Conservation (phyloP, 2,329 filamentous ascomycete genomes). For the Penicillium corylophilum region DNA sequence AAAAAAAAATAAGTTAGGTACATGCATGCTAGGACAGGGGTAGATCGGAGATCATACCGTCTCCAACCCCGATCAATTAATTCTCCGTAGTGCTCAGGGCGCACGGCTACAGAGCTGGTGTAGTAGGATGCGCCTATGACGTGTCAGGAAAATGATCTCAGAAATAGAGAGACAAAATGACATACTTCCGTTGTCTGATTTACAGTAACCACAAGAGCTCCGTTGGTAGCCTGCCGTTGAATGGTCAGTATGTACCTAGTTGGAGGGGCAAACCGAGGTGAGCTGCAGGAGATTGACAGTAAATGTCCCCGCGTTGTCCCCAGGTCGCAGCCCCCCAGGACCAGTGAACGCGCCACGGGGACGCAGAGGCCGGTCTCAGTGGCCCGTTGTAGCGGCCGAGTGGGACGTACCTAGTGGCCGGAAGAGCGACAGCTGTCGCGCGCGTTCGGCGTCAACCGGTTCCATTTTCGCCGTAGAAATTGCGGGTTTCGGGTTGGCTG, state of each 20-base stretch:
- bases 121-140: constrained; percentile 48
- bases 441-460: constrained; percentile 39
- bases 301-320: constrained; percentile 4
- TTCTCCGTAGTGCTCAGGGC: constrained; percentile 48
- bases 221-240: constrained; percentile 45
- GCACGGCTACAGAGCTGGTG: constrained; percentile 44
- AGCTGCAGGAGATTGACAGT: constrained; percentile 4
- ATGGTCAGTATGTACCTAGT: not conserved
- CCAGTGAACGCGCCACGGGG: constrained; percentile 39
- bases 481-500: constrained; percentile 5
- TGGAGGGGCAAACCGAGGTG: not conserved
- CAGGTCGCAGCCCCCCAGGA: constrained; percentile 14
- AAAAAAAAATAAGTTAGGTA: not conserved
- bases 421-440: constrained; percentile 45
- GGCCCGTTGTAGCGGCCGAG: constrained; percentile 26
- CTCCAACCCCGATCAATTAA: constrained; percentile 52
- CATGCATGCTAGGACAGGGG: constrained; percentile 1
- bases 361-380: constrained; percentile 29
- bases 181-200: constrained; percentile 47
- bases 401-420: constrained; percentile 44
- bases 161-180: constrained; percentile 17
- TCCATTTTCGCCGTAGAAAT: constrained; percentile 24
- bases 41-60: constrained; percentile 33
- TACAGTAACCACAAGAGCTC: constrained; percentile 51
- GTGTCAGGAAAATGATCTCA: constrained; percentile 17